A percentile compares a stretch with the other conserved stretches of the same genome.
These are phyloP conservation scores for Fusarium beomiforme DNA, from an alignment of 2,329 filamentous ascomycete genomes.

Conservation along the genomic window DNA sequence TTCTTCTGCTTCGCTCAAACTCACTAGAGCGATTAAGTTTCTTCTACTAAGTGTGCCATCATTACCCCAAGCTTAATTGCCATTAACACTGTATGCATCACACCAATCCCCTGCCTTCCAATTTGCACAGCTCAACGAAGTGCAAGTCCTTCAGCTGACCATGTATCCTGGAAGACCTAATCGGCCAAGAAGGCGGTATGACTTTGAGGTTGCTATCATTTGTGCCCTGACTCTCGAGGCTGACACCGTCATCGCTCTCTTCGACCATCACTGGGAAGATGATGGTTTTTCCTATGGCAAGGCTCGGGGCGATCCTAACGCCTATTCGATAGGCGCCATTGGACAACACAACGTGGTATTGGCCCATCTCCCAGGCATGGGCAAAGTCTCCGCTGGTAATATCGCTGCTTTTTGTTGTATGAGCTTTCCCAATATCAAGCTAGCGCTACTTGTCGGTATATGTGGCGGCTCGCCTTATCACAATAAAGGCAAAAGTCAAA, in stretches of 20 bases:
- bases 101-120: no score
- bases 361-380: not conserved
- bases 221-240: not conserved
- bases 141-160: no score
- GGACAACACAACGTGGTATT: conserved; percentile 1
- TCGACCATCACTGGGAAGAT: conserved; percentile 1
- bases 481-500: not conserved
- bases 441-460: not conserved
- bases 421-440: not conserved
- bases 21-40: no score
- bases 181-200: not conserved
- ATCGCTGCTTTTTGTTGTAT: not conserved
- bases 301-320: not conserved
- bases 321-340: not conserved
- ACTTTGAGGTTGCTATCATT: conserved; percentile 3
- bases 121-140: no score
- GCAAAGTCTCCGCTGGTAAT: not conserved
- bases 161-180: no score
- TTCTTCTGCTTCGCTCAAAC: no score
- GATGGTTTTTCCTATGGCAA: not conserved
- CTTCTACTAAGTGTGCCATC: no score
- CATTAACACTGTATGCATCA: no score
- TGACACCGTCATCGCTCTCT: not conserved
- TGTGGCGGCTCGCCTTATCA: not conserved
- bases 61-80: no score